Conservation (phyloP, 2,329 filamentous ascomycete species). For the Stachybotrys elegans region DNA sequence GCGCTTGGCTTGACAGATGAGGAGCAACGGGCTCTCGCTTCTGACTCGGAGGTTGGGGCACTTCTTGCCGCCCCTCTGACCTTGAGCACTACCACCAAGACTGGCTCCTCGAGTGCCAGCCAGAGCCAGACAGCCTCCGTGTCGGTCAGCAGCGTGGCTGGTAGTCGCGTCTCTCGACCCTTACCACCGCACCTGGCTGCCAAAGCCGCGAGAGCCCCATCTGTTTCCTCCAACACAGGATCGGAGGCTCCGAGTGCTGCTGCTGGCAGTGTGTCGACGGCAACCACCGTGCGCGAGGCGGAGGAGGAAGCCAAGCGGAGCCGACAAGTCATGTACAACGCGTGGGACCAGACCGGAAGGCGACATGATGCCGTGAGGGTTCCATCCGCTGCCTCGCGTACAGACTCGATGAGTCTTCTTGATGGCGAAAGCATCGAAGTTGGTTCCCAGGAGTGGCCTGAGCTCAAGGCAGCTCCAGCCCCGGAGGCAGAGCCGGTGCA, state of each 20-base stretch:
- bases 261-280: conserved; percentile 20
- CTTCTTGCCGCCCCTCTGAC: too few relatives aligned
- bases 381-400: conserved; percentile 15
- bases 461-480: conserved; percentile 5
- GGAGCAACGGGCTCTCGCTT: too few relatives aligned
- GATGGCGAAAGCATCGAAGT: conserved; percentile 2
- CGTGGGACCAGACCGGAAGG: conserved; percentile 23
- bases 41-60: too few relatives aligned
- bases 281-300: conserved; percentile 20
- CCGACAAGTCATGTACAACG: conserved; percentile 18
- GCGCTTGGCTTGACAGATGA: background rate
- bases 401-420: conserved; percentile 9
- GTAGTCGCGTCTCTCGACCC: too few relatives aligned
- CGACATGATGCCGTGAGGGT: conserved; percentile 16
- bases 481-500: background rate
- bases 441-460: conserved; percentile 5
- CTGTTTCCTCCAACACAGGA: too few relatives aligned
- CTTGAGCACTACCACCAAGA: too few relatives aligned
- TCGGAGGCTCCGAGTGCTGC: too few relatives aligned
- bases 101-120: too few relatives aligned
- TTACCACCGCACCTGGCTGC: too few relatives aligned
- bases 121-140: too few relatives aligned
- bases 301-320: conserved; percentile 4
- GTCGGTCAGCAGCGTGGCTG: too few relatives aligned
- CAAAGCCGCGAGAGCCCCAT: too few relatives aligned